A percentile compares a stretch with the other conserved stretches of the same genome.
phyloP scores from a whole-genome alignment of 305 asterid genomes.

The Rubia peregrina region DNA sequence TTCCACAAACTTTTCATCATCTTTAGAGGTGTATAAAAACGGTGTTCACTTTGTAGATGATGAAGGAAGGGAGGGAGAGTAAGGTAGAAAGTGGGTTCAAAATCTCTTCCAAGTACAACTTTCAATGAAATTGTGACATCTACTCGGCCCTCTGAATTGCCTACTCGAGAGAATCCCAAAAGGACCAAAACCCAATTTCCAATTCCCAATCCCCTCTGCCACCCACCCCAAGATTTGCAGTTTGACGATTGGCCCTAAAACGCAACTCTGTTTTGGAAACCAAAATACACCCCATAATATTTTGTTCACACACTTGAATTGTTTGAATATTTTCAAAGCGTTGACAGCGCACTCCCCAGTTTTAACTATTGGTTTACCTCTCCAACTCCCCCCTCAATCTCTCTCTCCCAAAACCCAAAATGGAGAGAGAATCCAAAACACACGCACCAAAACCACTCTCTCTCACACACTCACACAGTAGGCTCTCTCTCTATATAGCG shows the following conservation, averaged over 20 bases:
- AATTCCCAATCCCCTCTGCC: not conserved
- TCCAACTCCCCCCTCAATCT: not conserved
- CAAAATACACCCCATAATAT: not conserved
- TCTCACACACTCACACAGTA: slow-evolving; percentile 4
- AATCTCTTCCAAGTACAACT: not conserved
- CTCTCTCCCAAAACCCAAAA: not conserved
- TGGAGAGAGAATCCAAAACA: slow-evolving; percentile 9
- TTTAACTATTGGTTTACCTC: not conserved
- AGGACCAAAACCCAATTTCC: slow-evolving; percentile 7
- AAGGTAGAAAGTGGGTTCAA: not conserved
- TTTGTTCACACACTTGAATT: not conserved
- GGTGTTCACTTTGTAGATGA: too few species aligned
- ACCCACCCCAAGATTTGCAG: not conserved
- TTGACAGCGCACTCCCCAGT: not conserved
- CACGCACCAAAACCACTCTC: not conserved
- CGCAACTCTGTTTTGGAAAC: not conserved
- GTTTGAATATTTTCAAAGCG: not conserved
- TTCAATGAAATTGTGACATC: not conserved
- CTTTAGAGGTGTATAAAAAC: too few species aligned
- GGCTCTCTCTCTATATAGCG: slow-evolving; percentile 9
- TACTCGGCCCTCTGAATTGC: not conserved
- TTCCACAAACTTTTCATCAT: too few species aligned
- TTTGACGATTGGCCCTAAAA: slow-evolving; percentile 4
- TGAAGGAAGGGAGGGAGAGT: too few species aligned
- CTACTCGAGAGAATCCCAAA: slow-evolving; percentile 2